phyloP scores from a whole-genome alignment of 1,284 basidiomycete genomes.

The Tilletia horrida region DNA sequence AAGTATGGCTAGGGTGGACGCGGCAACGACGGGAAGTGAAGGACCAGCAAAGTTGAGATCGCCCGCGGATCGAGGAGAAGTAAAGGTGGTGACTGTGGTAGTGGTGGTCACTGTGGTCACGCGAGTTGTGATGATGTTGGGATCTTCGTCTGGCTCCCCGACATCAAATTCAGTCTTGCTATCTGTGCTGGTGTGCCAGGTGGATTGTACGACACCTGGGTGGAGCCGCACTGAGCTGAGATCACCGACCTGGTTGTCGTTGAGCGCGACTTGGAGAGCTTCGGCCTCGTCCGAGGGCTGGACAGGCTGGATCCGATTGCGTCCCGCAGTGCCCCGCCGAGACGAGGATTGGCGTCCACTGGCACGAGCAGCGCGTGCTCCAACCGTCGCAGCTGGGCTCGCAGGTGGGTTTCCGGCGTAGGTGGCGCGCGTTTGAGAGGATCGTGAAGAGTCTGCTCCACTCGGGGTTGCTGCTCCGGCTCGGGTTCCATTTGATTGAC shows the following conservation, averaged over 20 bases:
- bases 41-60: neutral
- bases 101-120: constrained; percentile 12
- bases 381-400: no score
- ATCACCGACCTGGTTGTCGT: neutral
- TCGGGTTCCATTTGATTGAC: no score
- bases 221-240: neutral
- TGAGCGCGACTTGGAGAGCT: neutral
- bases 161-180: constrained; percentile 17
- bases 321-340: no score
- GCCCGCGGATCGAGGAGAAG: neutral
- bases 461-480: no score
- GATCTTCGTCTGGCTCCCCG: neutral
- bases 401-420: no score
- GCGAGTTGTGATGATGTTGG: constrained; percentile 9
- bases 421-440: no score
- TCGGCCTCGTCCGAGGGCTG: neutral
- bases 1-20: neutral
- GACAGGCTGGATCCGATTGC: no score
- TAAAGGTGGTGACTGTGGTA: constrained; percentile 11
- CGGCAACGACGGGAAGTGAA: neutral
- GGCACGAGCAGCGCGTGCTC: no score
- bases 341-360: no score
- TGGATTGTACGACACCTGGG: constrained; percentile 2
- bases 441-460: no score
- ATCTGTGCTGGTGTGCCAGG: constrained; percentile 12